Evolutionary conservation across 345 rosid genomes (phyloP), one percentile per base, ranked within the genome.

Genomic region (Dimocarpus longan): DNA sequence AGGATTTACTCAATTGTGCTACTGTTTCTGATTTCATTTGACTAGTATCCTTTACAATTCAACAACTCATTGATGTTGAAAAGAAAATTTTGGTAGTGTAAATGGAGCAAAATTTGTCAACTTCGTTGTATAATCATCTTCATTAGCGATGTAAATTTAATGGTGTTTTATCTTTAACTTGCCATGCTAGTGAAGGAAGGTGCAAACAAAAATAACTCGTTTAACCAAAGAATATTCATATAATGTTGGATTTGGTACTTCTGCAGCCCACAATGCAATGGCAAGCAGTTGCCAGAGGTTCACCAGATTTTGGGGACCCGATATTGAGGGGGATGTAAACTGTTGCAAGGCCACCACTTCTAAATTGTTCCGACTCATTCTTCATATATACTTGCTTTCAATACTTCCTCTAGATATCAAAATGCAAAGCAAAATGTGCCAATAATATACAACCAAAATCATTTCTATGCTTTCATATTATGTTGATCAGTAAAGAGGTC

Each of bases 391-490:
- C 37, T 32, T 50, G 56, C 6, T 50, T 13, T 12, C 56, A 50
- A 50, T 13, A 28, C 15, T 32, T 26, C 16, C 13, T 50, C 50
- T 37, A 37, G 19, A n/a, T 72, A 54, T 71, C 28, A 12, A 19
- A 32, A 72, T 56, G 50, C 59, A 46, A 46, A 22, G 44, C 62
- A 52, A 52, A 71, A 18, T 71, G 57, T 28, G 74, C 63, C 11
- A 57, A 18, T 16, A 57, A 6, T 5, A 57, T 50, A 16, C 54
- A 0, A 48, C 13, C 18, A 50, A 50, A 46, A 46, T 46, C 1
- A 46, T 46, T 46, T 12, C 16, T 48, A 48, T 10, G 54, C 3
- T 12, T 11, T 16, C 10, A 6, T 18, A 12, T 18, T 57, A 57
- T 19, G 21, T 8, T 57, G 24, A 57, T 18, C 10, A 57, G 24